Conservation (phyloP, 225 moss, liverwort and hornwort species). For the Antitrichia curtipendula region DNA sequence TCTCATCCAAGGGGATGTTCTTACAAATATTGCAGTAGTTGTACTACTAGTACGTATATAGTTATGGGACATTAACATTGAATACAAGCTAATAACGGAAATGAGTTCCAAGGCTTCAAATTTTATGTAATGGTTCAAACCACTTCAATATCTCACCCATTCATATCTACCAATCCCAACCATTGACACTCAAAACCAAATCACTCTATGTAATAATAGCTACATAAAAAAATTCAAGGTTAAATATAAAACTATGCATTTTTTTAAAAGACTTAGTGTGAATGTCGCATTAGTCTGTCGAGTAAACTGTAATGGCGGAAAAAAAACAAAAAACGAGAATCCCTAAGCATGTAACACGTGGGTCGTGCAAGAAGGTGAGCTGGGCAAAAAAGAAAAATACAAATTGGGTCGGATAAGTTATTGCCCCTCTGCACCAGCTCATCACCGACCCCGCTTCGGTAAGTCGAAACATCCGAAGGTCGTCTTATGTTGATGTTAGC, state of each 20-base stretch:
- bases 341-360: neutral
- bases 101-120: neutral
- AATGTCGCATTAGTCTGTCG: neutral
- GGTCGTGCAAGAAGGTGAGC: neutral
- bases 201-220: neutral
- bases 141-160: neutral
- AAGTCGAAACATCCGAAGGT: neutral
- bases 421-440: neutral
- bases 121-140: neutral
- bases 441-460: neutral
- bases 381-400: too few species aligned
- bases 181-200: neutral
- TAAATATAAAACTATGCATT: neutral
- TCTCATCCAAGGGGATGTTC: accelerated
- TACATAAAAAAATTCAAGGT: neutral
- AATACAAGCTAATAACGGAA: accelerated
- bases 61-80: neutral
- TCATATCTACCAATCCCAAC: neutral
- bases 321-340: neutral
- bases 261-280: neutral
- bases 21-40: neutral
- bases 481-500: neutral
- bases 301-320: neutral
- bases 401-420: neutral
- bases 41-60: neutral